A percentile compares a stretch with the other conserved stretches of the same genome.
Conservation (phyloP, 2,329 filamentous ascomycete genomes). For the Paecilomyces dactylethromorphus region DNA sequence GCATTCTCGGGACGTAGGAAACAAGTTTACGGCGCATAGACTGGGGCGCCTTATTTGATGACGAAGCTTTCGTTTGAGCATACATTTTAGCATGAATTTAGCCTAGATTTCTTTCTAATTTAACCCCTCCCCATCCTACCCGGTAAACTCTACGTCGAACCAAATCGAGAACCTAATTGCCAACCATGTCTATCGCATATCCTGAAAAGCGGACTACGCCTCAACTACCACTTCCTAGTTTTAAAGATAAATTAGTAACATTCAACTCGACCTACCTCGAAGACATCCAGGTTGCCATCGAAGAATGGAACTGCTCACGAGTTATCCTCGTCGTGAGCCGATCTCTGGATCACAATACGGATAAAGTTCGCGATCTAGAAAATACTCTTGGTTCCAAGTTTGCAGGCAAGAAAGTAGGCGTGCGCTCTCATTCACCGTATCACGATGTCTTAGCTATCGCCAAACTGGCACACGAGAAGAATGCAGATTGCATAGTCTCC, state of each 20-base stretch:
- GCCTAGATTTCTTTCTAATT: too few relatives aligned
- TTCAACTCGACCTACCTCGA: constrained; percentile 3
- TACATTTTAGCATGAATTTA: neutral
- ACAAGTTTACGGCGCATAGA: too few relatives aligned
- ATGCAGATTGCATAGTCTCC: constrained; percentile 1
- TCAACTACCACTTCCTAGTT: constrained; percentile 13
- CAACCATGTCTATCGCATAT: neutral
- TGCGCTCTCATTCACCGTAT: constrained; percentile 2
- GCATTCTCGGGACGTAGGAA: too few relatives aligned
- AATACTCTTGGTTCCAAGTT: neutral
- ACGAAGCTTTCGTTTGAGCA: too few relatives aligned
- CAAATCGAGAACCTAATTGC: neutral
- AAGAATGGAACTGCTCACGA: constrained; percentile 1
- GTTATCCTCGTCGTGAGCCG: constrained; percentile 2
- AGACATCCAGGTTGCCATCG: neutral
- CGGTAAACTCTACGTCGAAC: neutral
- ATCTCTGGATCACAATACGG: constrained; percentile 1
- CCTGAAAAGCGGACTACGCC: neutral
- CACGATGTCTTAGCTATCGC: constrained; percentile 2
- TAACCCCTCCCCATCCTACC: neutral
- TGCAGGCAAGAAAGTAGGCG: constrained; percentile 1
- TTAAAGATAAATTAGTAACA: constrained; percentile 1
- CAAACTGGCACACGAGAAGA: neutral
- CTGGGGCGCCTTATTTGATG: too few relatives aligned
- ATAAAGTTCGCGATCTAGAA: neutral